Percentiles rank a stretch among this genome's conserved stretches.
Evolutionary conservation across 140 eudicot genomes (phyloP).

Genomic region (Flaveria floridana): DNA sequence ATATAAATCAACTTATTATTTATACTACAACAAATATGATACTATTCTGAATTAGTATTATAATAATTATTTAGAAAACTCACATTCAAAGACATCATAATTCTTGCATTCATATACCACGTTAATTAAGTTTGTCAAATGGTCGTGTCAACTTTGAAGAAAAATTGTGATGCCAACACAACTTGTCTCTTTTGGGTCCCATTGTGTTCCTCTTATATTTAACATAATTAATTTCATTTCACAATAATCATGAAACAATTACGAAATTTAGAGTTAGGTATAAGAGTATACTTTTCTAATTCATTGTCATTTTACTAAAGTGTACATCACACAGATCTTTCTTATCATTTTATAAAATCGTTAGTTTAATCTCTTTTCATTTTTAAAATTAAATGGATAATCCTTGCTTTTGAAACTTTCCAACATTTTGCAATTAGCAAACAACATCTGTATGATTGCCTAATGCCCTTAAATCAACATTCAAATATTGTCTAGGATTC

Average conservation of each 20-base stretch:
- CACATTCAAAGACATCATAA: conserved; percentile 11
- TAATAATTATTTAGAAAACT: not conserved
- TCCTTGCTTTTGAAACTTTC: too few relatives aligned
- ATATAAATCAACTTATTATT: too few relatives aligned
- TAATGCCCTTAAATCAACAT: too few relatives aligned
- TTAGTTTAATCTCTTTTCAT: not conserved
- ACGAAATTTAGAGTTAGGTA: not conserved
- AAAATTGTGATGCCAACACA: conserved; percentile 7
- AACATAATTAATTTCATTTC: conserved; percentile 1
- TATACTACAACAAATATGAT: too few relatives aligned
- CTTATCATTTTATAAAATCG: not conserved
- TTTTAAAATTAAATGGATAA: not conserved
- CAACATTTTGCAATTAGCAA: too few relatives aligned
- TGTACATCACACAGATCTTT: not conserved
- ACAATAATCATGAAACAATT: not conserved
- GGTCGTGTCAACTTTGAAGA: conserved; percentile 16
- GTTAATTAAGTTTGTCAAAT: not conserved
- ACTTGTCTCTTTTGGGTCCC: conserved; percentile 12
- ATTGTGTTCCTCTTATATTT: not conserved
- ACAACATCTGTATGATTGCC: too few relatives aligned
- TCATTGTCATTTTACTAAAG: not conserved
- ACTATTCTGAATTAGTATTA: not conserved
- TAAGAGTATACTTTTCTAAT: not conserved
- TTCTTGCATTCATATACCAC: not conserved
- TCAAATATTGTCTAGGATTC: too few relatives aligned